Conservation (phyloP, 1,284 basidiomycete genomes). For the Rugosomyces carneus region DNA sequence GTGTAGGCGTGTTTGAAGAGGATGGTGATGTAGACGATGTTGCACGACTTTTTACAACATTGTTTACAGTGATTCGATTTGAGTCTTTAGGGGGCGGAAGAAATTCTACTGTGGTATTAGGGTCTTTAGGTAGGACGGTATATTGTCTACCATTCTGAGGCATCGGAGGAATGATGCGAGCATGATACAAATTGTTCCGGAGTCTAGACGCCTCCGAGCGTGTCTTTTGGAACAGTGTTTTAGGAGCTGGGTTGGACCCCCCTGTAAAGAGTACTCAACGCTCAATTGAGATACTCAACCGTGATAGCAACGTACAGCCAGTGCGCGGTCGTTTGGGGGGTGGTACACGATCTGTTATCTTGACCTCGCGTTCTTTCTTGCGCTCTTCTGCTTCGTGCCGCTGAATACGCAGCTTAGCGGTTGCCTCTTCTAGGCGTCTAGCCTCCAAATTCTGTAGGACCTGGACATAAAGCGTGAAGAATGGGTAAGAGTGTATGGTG, state of each 20-base stretch:
- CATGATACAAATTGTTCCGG: conserved; percentile 53
- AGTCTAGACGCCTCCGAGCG: conserved; percentile 60
- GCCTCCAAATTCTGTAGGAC: conserved; percentile 49
- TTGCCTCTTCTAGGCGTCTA: conserved; percentile 53
- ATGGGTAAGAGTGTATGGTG: neutral
- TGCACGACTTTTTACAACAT: conserved; percentile 30
- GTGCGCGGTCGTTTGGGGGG: conserved; percentile 51
- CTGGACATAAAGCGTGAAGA: conserved; percentile 29
- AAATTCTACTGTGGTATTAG: conserved; percentile 30
- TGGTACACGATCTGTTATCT: conserved; percentile 59
- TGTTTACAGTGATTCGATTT: conserved; percentile 38
- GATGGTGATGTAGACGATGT: conserved; percentile 15
- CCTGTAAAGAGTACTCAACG: conserved; percentile 30
- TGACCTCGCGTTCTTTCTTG: conserved; percentile 68
- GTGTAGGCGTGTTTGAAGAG: conserved; percentile 11
- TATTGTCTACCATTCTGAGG: conserved; percentile 36
- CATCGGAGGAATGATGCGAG: conserved; percentile 46
- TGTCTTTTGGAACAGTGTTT: conserved; percentile 72
- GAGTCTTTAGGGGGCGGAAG: conserved; percentile 26
- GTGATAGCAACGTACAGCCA: conserved; percentile 42
- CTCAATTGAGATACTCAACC: conserved; percentile 2
- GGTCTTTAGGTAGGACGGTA: conserved; percentile 32
- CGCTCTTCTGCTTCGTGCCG: conserved; percentile 62
- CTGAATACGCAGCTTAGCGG: conserved; percentile 52
- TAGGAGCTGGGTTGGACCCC: conserved; percentile 44